These are phyloP conservation scores for Lithohypha guttulata DNA, from an alignment of 2,329 filamentous ascomycete species.

Conservation along the genomic window DNA sequence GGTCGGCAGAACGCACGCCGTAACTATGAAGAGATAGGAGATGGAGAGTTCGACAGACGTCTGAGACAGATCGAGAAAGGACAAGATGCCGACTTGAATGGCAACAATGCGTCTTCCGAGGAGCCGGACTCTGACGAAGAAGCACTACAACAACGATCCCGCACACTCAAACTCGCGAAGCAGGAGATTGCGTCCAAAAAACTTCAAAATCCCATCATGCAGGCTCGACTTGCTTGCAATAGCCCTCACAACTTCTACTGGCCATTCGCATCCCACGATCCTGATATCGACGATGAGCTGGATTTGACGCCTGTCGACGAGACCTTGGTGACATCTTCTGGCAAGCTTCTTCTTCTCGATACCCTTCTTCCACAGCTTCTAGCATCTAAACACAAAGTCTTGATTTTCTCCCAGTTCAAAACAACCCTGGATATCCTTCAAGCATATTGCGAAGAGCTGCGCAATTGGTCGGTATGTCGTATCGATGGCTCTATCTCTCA, in stretches of 20 bases:
- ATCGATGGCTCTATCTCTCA: constrained; percentile 85
- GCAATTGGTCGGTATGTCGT: constrained; percentile 70
- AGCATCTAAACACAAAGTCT: constrained; percentile 66
- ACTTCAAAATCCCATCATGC: constrained; percentile 83
- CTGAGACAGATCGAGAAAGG: constrained; percentile 35
- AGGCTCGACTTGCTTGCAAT: constrained; percentile 84
- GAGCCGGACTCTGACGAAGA: constrained; percentile 20
- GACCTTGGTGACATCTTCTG: constrained; percentile 71
- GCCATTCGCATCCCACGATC: constrained; percentile 57
- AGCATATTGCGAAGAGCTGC: constrained; percentile 70
- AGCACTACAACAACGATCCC: constrained; percentile 13
- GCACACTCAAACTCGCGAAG: constrained; percentile 40
- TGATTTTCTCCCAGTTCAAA: constrained; percentile 96
- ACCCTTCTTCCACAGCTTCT: constrained; percentile 70
- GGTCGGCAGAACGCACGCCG: constrained; percentile 35
- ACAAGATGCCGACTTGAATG: constrained; percentile 40
- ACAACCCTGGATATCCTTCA: constrained; percentile 85
- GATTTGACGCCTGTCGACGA: constrained; percentile 59
- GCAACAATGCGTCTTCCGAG: constrained; percentile 11
- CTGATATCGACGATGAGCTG: constrained; percentile 41
- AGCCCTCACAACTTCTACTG: constrained; percentile 95
- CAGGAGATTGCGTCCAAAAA: constrained; percentile 85
- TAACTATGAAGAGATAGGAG: constrained; percentile 61
- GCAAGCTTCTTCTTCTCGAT: constrained; percentile 93
- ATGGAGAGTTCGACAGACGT: constrained; percentile 73